Conservation (phyloP, 2,329 filamentous ascomycete genomes). For the Sclerotiophoma versabilis region DNA sequence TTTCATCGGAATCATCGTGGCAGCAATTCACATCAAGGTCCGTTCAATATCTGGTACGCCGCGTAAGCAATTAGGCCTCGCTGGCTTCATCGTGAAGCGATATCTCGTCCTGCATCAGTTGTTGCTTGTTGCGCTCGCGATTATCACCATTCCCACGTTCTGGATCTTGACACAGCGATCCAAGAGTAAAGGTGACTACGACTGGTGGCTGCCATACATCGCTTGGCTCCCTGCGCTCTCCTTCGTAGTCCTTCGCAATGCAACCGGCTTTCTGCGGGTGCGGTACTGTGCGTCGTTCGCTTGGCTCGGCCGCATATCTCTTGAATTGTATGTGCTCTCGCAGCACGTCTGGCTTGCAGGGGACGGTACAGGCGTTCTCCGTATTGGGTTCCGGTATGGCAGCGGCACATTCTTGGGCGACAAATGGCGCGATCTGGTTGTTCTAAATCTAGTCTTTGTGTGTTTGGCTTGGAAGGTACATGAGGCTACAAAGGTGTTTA, state of each 20-base stretch:
- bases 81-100: slow-evolving; percentile 29
- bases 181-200: slow-evolving; percentile 55
- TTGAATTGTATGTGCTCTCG: slow-evolving; percentile 68
- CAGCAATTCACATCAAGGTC: slow-evolving; percentile 49
- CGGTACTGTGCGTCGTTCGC: slow-evolving; percentile 58
- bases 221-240: slow-evolving; percentile 63
- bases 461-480: slow-evolving; percentile 52
- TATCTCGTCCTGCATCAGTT: slow-evolving; percentile 23
- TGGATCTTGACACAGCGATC: slow-evolving; percentile 44
- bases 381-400: slow-evolving; percentile 42
- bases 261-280: slow-evolving; percentile 50
- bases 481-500: slow-evolving; percentile 49
- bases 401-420: slow-evolving; percentile 34
- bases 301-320: slow-evolving; percentile 63
- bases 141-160: slow-evolving; percentile 41
- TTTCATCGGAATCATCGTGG: slow-evolving; percentile 63
- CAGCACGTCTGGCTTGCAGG: slow-evolving; percentile 68
- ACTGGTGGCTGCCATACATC: slow-evolving; percentile 60
- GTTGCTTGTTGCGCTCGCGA: slow-evolving; percentile 26
- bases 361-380: slow-evolving; percentile 62
- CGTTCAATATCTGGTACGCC: slow-evolving; percentile 28
- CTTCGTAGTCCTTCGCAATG: slow-evolving; percentile 62
- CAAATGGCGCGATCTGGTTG: slow-evolving; percentile 47
- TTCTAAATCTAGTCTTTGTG: slow-evolving; percentile 54
- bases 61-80: slow-evolving; percentile 8